Evolutionary conservation across 345 rosid species (phyloP), one percentile per base, ranked within the genome.

Genomic region (Citrus maxima): DNA sequence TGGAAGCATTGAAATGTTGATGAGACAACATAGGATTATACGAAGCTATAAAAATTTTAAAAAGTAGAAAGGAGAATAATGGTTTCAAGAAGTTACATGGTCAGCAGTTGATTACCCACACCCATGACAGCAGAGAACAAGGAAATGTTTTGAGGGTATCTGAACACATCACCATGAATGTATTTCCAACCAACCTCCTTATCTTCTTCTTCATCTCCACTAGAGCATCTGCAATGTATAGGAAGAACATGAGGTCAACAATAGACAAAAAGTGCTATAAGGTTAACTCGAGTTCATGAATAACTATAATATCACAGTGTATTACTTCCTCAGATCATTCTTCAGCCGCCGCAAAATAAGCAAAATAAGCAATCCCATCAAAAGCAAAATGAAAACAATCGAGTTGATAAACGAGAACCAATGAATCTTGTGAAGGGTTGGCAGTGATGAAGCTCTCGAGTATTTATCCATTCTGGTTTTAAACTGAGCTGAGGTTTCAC

Each of bases 161-260:
- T 79, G 75, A 95, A 92, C 54, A 90, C 97, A 68, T 95, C 97
- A 28, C 89, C 91, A 68, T 88, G 95, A 76, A 92, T 38, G 72
- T 89, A 87, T 82, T 93, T 95, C 98, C 97, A 90, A 25, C 91
- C 91, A 61, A 90, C 89, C 74, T 92, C 98, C 69, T 78, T 88
- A 78, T 87, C 90, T 55, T 93, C 98, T 81, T 90, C 98, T 58
- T 90, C 93, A 73, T 91, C 94, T 81, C 88, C 95, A 60, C 72
- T 79, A 4, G 94, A 86, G 82, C 72, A 82, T 78, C 95, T 92
- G 83, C 70, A 78, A 80, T 27, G 37, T 49, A 70, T 14, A 37
- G 32, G 70, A 76, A 58, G 72, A 78, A 74, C 27, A 55, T 68
- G 19, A 76, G 82, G 69, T n/a, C 24, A 73, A 54, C 67, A 59